Evolutionary conservation across 2,329 filamentous ascomycete genomes (phyloP), one percentile per base, ranked within the genome.

Genomic region (Septoria petroselini): DNA sequence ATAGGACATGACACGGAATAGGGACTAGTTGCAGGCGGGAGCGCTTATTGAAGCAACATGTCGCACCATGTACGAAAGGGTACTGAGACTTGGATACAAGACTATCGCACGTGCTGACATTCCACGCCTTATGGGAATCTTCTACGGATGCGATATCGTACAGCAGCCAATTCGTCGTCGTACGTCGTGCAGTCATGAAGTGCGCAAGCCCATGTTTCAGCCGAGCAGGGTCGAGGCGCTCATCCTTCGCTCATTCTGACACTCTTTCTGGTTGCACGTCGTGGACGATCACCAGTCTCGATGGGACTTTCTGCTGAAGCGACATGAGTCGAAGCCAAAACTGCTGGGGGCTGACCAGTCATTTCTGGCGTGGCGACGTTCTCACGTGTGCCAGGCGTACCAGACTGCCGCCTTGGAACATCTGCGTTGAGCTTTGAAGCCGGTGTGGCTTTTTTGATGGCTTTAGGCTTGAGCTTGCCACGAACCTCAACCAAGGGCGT

Each of bases 211-310:
- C 42, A 27, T 11, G 31, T 21, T 19, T 17, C 21, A 12, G 37
- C 14, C n/a, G 4, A 23, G 7, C 9, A 39, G 11, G 37, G 9
- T 21, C 19, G 15, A 3, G 17, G 14, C 11, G 42, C 12, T 58
- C 41, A 64, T 18, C 42, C 60, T 40, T 65, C 63, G 45, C 60
- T 65, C 33, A 66, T 65, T 25, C 64, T 58, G 9, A 65, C 62
- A 45, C 64, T 66, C 50, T 66, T 65, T 35, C 64, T 52, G 5
- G 55, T 53, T 29, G 58, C 47, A 37, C 64, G 53, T 41, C 54
- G 60, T 11, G 63, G 62, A 30, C 61, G 49, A 9, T 55, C 58
- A 19, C 44, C 53, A 27, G 23, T 11, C 7, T 47, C 42, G n/a
- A 27, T 6, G 15, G 42, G 14, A n/a, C 9, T 5, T 12, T 46